phyloP scores from a whole-genome alignment of 345 rosid genomes.

The Euphorbia tirucalli region DNA sequence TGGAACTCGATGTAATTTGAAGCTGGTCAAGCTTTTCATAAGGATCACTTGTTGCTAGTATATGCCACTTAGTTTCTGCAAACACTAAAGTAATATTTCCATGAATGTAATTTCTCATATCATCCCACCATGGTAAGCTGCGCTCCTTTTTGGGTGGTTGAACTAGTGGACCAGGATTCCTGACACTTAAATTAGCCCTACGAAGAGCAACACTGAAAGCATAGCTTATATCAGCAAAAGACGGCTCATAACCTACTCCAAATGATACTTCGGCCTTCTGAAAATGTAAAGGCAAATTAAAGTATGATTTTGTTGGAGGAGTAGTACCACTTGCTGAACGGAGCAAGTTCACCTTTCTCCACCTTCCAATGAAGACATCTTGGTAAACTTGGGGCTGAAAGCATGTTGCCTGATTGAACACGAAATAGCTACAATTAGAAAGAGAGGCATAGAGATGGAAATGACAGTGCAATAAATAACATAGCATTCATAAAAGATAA shows the following conservation, averaged over 20 bases:
- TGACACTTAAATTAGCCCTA: constrained; percentile 84
- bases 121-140: constrained; percentile 99
- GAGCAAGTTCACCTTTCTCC: constrained; percentile 92
- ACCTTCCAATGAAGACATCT: constrained; percentile 88
- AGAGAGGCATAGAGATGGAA: neutral
- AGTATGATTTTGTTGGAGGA: constrained; percentile 87
- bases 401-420: constrained; percentile 70
- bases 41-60: constrained; percentile 94
- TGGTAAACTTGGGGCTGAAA: constrained; percentile 91
- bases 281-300: constrained; percentile 78
- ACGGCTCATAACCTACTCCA: constrained; percentile 97
- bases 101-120: constrained; percentile 91
- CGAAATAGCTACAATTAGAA: constrained; percentile 27
- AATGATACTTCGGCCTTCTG: constrained; percentile 72
- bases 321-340: constrained; percentile 96
- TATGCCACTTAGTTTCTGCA: constrained; percentile 62
- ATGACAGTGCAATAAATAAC: neutral
- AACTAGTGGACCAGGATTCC: constrained; percentile 52
- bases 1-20: constrained; percentile 55
- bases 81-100: constrained; percentile 68
- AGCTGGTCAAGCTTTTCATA: constrained; percentile 93
- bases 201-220: constrained; percentile 97
- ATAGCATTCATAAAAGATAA: neutral
- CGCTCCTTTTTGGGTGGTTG: constrained; percentile 76
- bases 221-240: constrained; percentile 88